phyloP scores from a whole-genome alignment of 257 asterid species.

The Rubia yunnanensis region DNA sequence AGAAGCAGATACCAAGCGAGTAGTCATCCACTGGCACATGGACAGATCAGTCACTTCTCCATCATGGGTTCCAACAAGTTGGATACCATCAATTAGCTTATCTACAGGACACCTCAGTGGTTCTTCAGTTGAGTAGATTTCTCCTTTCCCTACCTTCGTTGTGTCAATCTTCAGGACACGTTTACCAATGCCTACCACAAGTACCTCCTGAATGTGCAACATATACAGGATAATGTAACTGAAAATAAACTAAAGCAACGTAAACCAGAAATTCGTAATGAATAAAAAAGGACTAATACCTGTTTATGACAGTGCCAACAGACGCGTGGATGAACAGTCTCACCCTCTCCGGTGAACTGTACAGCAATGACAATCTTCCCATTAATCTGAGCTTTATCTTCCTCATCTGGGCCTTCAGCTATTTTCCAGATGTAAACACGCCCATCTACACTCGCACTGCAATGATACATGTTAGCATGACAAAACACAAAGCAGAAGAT shows the following conservation, averaged over 20 bases:
- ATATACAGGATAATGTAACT: conserved; percentile 2
- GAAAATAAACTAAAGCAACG: not conserved
- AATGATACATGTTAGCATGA: conserved; percentile 18
- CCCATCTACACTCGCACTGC: conserved; percentile 96
- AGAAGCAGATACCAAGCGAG: conserved; percentile 93
- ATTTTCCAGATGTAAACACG: conserved; percentile 93
- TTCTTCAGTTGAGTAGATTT: conserved; percentile 71
- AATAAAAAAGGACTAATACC: conserved; percentile 28
- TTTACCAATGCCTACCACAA: conserved; percentile 82
- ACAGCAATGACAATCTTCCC: conserved; percentile 71
- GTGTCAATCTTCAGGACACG: conserved; percentile 75
- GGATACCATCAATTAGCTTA: conserved; percentile 78
- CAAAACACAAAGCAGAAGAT: conserved; percentile 10
- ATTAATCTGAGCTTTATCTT: conserved; percentile 83
- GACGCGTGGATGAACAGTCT: conserved; percentile 84
- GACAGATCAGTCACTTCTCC: conserved; percentile 95
- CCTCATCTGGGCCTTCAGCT: conserved; percentile 89
- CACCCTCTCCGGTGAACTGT: conserved; percentile 79
- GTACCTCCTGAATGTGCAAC: conserved; percentile 61
- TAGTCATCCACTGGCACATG: conserved; percentile 99
- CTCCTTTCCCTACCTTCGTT: conserved; percentile 84
- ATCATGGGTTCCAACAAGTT: conserved; percentile 92
- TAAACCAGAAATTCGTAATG: not conserved
- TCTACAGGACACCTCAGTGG: conserved; percentile 73
- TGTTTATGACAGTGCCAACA: conserved; percentile 99